These are phyloP conservation scores for Fusarium chuoi DNA, from an alignment of 2,329 filamentous ascomycete genomes.

Conservation along the genomic window DNA sequence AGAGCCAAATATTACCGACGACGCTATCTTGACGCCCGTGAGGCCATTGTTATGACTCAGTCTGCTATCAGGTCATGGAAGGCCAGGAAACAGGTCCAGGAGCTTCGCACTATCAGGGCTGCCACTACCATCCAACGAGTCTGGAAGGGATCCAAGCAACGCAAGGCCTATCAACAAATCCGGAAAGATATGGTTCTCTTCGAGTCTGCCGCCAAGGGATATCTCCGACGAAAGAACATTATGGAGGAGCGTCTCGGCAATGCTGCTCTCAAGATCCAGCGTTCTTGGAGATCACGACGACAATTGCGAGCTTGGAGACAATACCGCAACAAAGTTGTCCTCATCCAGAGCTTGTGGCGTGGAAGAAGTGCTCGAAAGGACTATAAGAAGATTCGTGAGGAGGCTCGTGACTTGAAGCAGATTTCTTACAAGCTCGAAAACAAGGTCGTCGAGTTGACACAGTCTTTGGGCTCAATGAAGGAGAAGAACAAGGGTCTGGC, in stretches of 20 bases:
- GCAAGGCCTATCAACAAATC: conserved; percentile 81
- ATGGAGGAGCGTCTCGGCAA: conserved; percentile 95
- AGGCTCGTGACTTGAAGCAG: conserved; percentile 97
- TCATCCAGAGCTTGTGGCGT: conserved; percentile 93
- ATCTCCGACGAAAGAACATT: conserved; percentile 87
- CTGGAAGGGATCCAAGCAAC: conserved; percentile 92
- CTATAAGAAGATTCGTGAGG: conserved; percentile 93
- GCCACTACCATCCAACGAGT: conserved; percentile 95
- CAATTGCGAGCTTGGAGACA: conserved; percentile 85
- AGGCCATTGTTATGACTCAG: conserved; percentile 83
- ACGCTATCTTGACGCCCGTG: conserved; percentile 87
- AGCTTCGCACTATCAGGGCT: conserved; percentile 83
- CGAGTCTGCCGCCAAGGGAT: conserved; percentile 92
- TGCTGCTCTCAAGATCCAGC: conserved; percentile 89
- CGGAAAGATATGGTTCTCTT: conserved; percentile 87
- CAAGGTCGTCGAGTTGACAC: conserved; percentile 98
- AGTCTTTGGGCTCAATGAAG: conserved; percentile 91
- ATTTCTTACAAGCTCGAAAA: conserved; percentile 99
- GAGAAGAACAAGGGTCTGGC: conserved; percentile 91
- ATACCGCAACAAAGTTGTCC: conserved; percentile 87
- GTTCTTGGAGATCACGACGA: conserved; percentile 84
- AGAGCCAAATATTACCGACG: conserved; percentile 94
- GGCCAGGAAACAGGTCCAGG: conserved; percentile 80
- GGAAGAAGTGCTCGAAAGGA: conserved; percentile 81
- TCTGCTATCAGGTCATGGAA: conserved; percentile 80